Evolutionary conservation across 805 yeast genomes (phyloP), one percentile per base, ranked within the genome.

Genomic region (Spathaspora gorwiae): DNA sequence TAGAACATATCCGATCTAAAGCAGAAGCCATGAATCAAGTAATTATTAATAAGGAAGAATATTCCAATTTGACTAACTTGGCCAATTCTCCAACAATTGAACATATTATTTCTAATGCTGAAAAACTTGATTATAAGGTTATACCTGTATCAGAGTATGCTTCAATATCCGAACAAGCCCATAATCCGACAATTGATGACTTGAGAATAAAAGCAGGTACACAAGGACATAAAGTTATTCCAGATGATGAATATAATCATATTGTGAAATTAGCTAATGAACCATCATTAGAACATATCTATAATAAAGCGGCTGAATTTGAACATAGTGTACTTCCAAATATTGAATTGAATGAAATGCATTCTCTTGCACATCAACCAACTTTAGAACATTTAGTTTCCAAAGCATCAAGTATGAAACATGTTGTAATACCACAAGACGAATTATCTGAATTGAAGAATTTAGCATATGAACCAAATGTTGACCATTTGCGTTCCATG

Each of bases 21-120:
- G 54, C 60, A 0, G 32, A 40, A 6, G 35, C 19, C 2, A 43
- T 38, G 24, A 46, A 47, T 10, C 39, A 32, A 11, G 36, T 26
- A 9, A 26, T 47, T 7, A n/a, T 47, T 11, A 42, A 35, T 15
- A 19, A 36, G 24, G 35, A n/a, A 1, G 48, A 47, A 1, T 37
- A 33, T 12, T 29, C 42, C 10, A 7, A 40, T 9, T 26, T 47
- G 29, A 14, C 31, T 7, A 19, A 54, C 34, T 39, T 52, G 26
- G 61, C 60, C 1, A 43, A 59, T 26, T 52, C 55, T 6, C 71
- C 71, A 7, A 38, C 47, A 12, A 15, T 57, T 1, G 61, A 59
- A 1, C 56, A 54, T 30, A 37, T 66, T 19, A 45, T 36, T 4
- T 33, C 46, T 7, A 55, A 50, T 15, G 68, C 67, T 3, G 46